Evolutionary conservation across 345 rosid genomes (phyloP), one percentile per base, ranked within the genome.

Genomic region (Reutealis trisperma): DNA sequence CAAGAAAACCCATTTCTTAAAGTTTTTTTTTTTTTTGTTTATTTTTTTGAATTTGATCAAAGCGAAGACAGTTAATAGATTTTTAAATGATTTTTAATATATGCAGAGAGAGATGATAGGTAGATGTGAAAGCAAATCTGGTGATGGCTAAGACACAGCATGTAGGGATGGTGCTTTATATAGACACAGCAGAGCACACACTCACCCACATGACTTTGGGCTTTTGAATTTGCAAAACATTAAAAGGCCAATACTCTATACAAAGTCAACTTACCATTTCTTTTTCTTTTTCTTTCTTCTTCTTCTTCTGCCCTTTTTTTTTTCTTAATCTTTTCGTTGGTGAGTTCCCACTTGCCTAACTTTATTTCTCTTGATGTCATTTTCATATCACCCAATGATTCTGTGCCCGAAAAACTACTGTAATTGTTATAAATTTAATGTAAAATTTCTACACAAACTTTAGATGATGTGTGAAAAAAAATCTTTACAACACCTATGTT

Each of bases 311-410:
- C 27, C n/a, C 5, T 18, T 42, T 77, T 65, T 71, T 71, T 27
- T 18, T 15, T 19, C 10, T 54, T 4, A 18, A 5, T 19, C 7
- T 24, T 54, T 76, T 68, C 67, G 71, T 45, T 67, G 83, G 82
- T 65, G 82, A 83, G 83, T 62, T 73, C 85, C 82, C 83, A 82
- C 86, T 73, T 63, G 82, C 84, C 85, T 59, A 82, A 75, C 81
- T 72, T 70, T 70, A 32, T 75, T 60, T 60, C 67, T 77, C 15
- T 16, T 41, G 30, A 42, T 59, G 80, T 80, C 82, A 68, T 71
- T 76, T 67, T 85, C 74, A 67, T 67, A 25, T 65, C 78, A 70
- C 22, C 70, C 32, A 32, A 71, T 58, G 24, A 70, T 65, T 75
- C 67, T 64, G 45, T 61, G 63, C 78, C 37, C 0, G 6, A 71